Evolutionary conservation across 495 filamentous ascomycete genomes (phyloP), one percentile per base, ranked within the genome.

Genomic region (Friedmanniomyces simplex): DNA sequence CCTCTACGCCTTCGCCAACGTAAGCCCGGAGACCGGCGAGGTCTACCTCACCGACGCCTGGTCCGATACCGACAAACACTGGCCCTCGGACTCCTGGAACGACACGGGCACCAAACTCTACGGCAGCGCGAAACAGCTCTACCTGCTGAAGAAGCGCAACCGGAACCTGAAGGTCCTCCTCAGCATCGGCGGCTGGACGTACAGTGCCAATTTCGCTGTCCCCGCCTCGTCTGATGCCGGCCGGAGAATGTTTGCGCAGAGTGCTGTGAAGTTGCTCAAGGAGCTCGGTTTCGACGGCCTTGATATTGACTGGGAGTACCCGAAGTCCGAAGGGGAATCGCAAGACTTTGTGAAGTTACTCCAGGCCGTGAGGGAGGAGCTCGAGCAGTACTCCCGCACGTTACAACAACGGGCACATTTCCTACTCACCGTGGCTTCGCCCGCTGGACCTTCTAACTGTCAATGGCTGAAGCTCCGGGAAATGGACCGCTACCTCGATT

Each of bases 181-280:
- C 13, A 94, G 88, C 47, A 93, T 99, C 61, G 93, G 93, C 58
- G 93, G 93, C 28, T 97, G 94, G 93, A 95, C 91, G 0, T 97
- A 96, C 69, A 88, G 86, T 51, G 70, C 80, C 67, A 94, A 96
- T 71, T 96, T 99, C 68, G 77, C 80, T 20, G 76, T 76, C 39
- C 87, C 90, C 0, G 81, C 86, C 3, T 83, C 81, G 1, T 86
- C 82, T 0, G 72, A 75, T 0, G 67, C 73, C n/a, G 87, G 80
- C 22, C 77, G 80, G 37, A 70, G 73, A n/a, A 77, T 54, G 1
- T 94, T 95, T 72, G 90, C 87, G 13, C 68, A 73, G 14, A 79
- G 77, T 49, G 78, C 87, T 37, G 79, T 89, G 12, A 72, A 78
- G 52, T 71, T 94, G 11, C 69, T 93, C 55, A 79, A 74, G 57